Conservation (phyloP, 116 monocot genomes). For the Dioscorea cayenensis region DNA sequence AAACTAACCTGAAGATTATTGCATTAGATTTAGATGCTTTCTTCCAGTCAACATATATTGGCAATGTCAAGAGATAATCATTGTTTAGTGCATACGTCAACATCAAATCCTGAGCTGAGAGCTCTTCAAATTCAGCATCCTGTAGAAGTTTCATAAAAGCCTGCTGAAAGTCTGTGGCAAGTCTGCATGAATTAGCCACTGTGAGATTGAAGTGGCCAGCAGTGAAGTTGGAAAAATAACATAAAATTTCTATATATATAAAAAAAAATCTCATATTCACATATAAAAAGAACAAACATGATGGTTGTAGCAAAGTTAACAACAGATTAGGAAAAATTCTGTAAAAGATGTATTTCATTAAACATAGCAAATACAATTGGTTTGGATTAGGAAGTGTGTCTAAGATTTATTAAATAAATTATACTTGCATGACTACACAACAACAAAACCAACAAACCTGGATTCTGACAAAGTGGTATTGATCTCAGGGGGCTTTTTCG, state of each 20-base stretch:
- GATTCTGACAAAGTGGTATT: constrained; percentile 17
- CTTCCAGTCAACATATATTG: constrained; percentile 97
- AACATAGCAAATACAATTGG: neutral
- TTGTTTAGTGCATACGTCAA: constrained; percentile 71
- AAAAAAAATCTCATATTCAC: neutral
- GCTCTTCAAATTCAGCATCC: constrained; percentile 92
- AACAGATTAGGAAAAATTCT: too few relatives aligned
- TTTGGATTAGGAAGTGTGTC: neutral
- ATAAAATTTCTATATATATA: neutral
- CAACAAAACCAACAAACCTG: constrained; percentile 35
- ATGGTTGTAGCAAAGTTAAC: too few relatives aligned
- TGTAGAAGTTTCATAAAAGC: constrained; percentile 77
- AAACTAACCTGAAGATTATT: constrained; percentile 81
- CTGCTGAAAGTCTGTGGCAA: constrained; percentile 59
- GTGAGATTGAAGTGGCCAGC: neutral
- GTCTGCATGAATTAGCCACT: constrained; percentile 25
- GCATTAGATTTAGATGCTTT: constrained; percentile 78
- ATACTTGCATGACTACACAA: neutral
- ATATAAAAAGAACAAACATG: neutral
- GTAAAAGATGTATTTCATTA: too few relatives aligned
- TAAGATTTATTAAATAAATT: neutral
- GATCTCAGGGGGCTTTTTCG: constrained; percentile 22
- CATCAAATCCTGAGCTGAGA: constrained; percentile 77
- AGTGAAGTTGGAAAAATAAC: neutral
- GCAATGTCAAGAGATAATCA: constrained; percentile 88